Percentiles rank a stretch among this genome's conserved stretches.
These are phyloP conservation scores for Citrus inodora DNA, from an alignment of 345 rosid species.

Conservation along the genomic window DNA sequence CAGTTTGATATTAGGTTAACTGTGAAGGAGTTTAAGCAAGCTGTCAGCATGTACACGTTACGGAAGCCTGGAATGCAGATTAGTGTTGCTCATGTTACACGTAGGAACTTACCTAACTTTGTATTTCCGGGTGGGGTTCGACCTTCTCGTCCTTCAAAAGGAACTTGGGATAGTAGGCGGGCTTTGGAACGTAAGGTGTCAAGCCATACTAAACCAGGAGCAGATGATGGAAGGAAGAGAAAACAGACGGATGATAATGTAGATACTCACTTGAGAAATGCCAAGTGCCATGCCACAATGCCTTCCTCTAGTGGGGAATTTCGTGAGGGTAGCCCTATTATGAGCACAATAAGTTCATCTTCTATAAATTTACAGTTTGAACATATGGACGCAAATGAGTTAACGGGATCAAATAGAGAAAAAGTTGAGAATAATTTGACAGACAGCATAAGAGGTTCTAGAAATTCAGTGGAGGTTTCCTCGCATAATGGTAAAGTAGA, in stretches of 20 bases:
- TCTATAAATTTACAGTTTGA: conserved; percentile 27
- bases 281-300: conserved; percentile 28
- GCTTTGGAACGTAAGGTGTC: conserved; percentile 47
- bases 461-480: conserved; percentile 10
- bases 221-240: conserved; percentile 60
- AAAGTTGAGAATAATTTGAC: conserved; percentile 22
- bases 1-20: conserved; percentile 89
- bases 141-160: conserved; percentile 60
- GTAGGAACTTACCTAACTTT: conserved; percentile 68
- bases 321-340: conserved; percentile 44
- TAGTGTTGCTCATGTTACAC: conserved; percentile 63
- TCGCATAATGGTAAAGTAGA: conserved; percentile 26
- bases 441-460: conserved; percentile 16
- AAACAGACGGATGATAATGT: conserved; percentile 47
- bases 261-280: conserved; percentile 30
- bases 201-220: conserved; percentile 36
- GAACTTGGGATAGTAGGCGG: conserved; percentile 70
- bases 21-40: conserved; percentile 75
- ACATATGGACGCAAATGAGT: conserved; percentile 14
- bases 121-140: conserved; percentile 86
- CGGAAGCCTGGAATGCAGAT: conserved; percentile 91
- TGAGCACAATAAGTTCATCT: conserved; percentile 36
- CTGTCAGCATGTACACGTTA: conserved; percentile 55
- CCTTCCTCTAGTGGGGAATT: conserved; percentile 37
- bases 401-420: conserved; percentile 24